Evolutionary conservation across 257 asterid species (phyloP).

Genomic region (Penstemon davidsonii): DNA sequence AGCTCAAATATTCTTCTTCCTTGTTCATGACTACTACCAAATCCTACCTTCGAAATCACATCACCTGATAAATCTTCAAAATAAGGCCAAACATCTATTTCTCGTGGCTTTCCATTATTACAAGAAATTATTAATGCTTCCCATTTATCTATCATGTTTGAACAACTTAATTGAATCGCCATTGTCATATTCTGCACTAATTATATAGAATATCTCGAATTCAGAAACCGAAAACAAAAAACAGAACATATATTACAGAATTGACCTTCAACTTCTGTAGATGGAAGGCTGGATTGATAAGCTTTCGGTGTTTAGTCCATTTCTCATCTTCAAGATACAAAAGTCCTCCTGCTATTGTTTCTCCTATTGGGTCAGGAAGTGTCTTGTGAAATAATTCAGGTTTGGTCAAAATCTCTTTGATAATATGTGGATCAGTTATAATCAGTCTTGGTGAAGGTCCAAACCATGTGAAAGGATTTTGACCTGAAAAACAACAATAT

Average conservation of each 20-base stretch:
- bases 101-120: too few relatives aligned
- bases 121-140: too few relatives aligned
- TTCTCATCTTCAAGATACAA: slow-evolving; percentile 25
- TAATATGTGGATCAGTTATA: slow-evolving; percentile 26
- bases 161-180: too few relatives aligned
- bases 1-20: too few relatives aligned
- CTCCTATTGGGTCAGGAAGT: slow-evolving; percentile 23
- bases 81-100: too few relatives aligned
- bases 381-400: slow-evolving; percentile 29
- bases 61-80: too few relatives aligned
- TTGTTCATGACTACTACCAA: too few relatives aligned
- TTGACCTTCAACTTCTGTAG: slow-evolving; percentile 34
- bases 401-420: slow-evolving; percentile 27
- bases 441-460: slow-evolving; percentile 6
- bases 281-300: slow-evolving; percentile 31
- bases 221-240: too few relatives aligned
- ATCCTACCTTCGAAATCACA: too few relatives aligned
- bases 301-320: slow-evolving; percentile 34
- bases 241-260: neutral
- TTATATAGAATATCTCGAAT: too few relatives aligned
- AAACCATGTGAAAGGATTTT: slow-evolving; percentile 18
- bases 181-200: too few relatives aligned
- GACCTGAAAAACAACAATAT: slow-evolving; percentile 19
- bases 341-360: slow-evolving; percentile 28
- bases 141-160: too few relatives aligned